phyloP scores from a whole-genome alignment of 2,329 filamentous ascomycete species.

The Alternaria infectoria region DNA sequence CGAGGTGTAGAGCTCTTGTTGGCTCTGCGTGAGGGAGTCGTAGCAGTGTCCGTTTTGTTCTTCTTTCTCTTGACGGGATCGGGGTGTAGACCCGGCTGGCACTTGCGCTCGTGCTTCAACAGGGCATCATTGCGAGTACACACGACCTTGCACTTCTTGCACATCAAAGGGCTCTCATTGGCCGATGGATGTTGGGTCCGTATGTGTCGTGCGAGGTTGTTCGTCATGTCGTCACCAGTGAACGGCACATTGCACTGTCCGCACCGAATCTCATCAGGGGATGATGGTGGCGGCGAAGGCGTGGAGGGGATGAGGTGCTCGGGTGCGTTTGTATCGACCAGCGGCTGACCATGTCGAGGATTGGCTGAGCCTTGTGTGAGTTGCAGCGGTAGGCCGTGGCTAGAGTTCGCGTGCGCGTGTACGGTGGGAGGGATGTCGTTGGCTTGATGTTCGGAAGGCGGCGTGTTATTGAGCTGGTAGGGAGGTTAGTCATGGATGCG shows the following conservation, averaged over 20 bases:
- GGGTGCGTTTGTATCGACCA: not conserved
- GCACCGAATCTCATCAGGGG: not conserved
- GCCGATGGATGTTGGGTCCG: slow-evolving; percentile 10
- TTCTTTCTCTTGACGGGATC: slow-evolving; percentile 2
- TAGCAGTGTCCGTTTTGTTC: not conserved
- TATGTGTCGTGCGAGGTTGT: slow-evolving; percentile 17
- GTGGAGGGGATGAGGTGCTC: not conserved
- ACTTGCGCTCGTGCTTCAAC: slow-evolving; percentile 15
- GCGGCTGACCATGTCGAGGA: not conserved
- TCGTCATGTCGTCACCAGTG: slow-evolving; percentile 11
- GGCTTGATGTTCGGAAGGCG: not conserved
- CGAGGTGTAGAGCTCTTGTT: not conserved
- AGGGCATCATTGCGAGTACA: slow-evolving; percentile 17
- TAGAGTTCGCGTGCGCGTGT: not conserved
- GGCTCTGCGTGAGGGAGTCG: not conserved
- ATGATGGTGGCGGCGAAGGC: not conserved
- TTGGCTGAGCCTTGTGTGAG: not conserved
- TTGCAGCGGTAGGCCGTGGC: not conserved
- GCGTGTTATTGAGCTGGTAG: not conserved
- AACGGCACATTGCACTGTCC: slow-evolving; percentile 9
- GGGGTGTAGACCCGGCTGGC: slow-evolving; percentile 9
- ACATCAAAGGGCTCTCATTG: not conserved
- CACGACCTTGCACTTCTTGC: slow-evolving; percentile 5
- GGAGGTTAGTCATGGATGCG: not conserved
- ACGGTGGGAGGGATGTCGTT: not conserved